Evolutionary conservation across 768 basidiomycete species (phyloP), one percentile per base, ranked within the genome.

Genomic region (Hemileccinum rubropunctum): DNA sequence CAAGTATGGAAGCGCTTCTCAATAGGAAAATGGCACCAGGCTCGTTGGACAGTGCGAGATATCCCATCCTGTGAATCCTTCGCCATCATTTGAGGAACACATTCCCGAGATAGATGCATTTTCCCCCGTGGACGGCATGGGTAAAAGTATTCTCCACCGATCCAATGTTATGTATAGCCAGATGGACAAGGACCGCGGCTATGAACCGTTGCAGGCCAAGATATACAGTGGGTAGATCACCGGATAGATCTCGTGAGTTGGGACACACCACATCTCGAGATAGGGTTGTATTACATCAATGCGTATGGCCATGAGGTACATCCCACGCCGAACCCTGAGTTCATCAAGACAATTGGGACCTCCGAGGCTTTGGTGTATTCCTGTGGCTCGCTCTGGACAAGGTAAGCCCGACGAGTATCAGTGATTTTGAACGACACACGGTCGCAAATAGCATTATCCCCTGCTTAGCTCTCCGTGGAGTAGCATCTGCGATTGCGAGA

Each of bases 321-420:
- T 61, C 94, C 94, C 15, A 75, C 80, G 36, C 92, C 94, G 0
- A 95, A 95, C 64, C 80, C 84, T 2, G 89, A 88, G 37, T 91
- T 85, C 61, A 62, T 98, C 43, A 67, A 79, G 12, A 78, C 79
- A 45, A 71, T 95, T 10, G 68, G 70, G 4, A 70, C 75, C 27
- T 79, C 79, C 48, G 81, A 88, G 54, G 72, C 87, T 3, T 72
- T 98, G 26, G 83, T 98, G 3, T 97, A 95, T 65, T 94, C 91
- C 3, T 94, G 93, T 62, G 94, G 94, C 6, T 95, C 93, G 2
- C 72, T 98, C 8, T 98, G 91, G 91, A 98, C 94, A 13, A 92
- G 89, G 91, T 85, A 46, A 43, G 75, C 37, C 42, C 40, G 8
- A 26, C 26, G 37, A 12, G 30, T 23, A 26, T 52, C 27, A 34